phyloP scores from a whole-genome alignment of 1,284 basidiomycete genomes.

The Vanrija sp. region DNA sequence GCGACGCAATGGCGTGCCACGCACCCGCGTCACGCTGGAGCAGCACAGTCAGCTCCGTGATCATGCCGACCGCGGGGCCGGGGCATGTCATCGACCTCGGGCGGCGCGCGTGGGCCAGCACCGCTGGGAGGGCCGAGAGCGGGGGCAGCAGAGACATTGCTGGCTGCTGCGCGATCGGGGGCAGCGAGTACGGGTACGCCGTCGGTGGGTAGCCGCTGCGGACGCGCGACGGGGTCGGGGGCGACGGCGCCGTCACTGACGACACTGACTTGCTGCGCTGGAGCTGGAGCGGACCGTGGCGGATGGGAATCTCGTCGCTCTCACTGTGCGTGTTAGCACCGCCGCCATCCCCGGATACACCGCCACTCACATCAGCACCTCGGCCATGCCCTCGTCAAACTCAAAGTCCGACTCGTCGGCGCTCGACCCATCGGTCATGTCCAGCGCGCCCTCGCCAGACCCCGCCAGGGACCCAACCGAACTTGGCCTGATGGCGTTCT shows the following conservation, averaged over 20 bases:
- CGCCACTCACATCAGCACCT: too few relatives aligned
- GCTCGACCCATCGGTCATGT: conserved; percentile 31
- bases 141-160: conserved; percentile 4
- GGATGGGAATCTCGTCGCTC: too few relatives aligned
- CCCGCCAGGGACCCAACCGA: background rate
- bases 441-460: conserved; percentile 11
- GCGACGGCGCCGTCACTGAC: too few relatives aligned
- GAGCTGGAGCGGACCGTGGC: too few relatives aligned
- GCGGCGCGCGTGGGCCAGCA: conserved; percentile 6
- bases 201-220: too few relatives aligned
- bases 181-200: too few relatives aligned
- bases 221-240: too few relatives aligned
- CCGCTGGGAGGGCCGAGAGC: conserved; percentile 12
- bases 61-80: background rate
- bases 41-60: conserved; percentile 23
- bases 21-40: conserved; percentile 26
- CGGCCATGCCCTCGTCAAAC: conserved; percentile 14
- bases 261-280: too few relatives aligned
- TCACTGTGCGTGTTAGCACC: too few relatives aligned
- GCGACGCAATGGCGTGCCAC: conserved; percentile 28
- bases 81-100: conserved; percentile 12
- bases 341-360: too few relatives aligned
- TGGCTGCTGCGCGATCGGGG: too few relatives aligned
- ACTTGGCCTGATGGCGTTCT: conserved; percentile 9
- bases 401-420: conserved; percentile 30